Percentiles rank a stretch among this genome's conserved stretches.
Evolutionary conservation across 164 flowering plant species (phyloP).

Genomic region (Vitis vinifera): ASM3070453v1 NC_081807.1:875501-876000

Average conservation of each 20-base stretch:
- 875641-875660: not conserved
- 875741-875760: conserved; percentile 39
- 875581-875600: no score
- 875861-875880: conserved; percentile 34
- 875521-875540: no score
- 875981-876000: no score
- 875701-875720: conserved; percentile 34
- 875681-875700: conserved; percentile 2
- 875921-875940: no score
- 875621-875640: no score
- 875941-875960: no score
- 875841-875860: conserved; percentile 54
- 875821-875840: conserved; percentile 47
- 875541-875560: no score
- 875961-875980: no score
- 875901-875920: not conserved
- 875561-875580: no score
- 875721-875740: conserved; percentile 39
- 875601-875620: no score
- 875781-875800: conserved; percentile 45
- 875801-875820: conserved; percentile 43
- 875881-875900: conserved; percentile 30
- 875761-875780: conserved; percentile 41
- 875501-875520: no score
- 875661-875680: no score